Base-by-base conservation (phyloP, 768 basidiomycete species). In the Naganishia friedmannii region DNA sequence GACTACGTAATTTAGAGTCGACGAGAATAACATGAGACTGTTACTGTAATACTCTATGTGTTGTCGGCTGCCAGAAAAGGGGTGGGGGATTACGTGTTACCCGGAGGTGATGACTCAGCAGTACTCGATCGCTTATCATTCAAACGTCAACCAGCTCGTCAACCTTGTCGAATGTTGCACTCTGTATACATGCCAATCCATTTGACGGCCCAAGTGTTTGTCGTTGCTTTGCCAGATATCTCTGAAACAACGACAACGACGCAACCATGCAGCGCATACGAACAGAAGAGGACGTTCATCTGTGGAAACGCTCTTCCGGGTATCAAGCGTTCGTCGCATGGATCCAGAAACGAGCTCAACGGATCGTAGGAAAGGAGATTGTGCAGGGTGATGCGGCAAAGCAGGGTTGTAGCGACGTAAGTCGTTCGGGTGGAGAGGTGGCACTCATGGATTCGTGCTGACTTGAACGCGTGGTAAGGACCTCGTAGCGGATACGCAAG, bases 261-360 rank as follows among this genome's bases (percentile, higher is more conserved):
- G 13, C 48, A 51, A n/a, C 1, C 23, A 63, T 63, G 60, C 60
- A 42, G n/a, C 37, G 60, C 7, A 63, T 63, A 42, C 60, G 42
- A 13, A 63, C 39, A 63, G 60, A 63, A 29, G 60, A 63, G 17
- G 90, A 92, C 73, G 86, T 93, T 39, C 83, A 84, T 28, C 71
- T 76, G n/a, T 96, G 92, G 92, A 88, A 86, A 74, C 78, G 74
- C 1, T 88, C 89, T 5, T 84, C 81, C 45, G 90, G 90, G 0
- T 95, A 90, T 77, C 81, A 83, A 69, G 90, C 90, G 73, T 93
- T 89, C 77, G 84, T 84, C 51, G 75, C 89, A 26, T 95, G 93
- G 81, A 82, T 94, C 34, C 87, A 86, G 26, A 85, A 90, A 55
- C 82, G 94, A 51, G 91, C 86, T 69, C 89, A 91, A 71, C 85